phyloP scores from a whole-genome alignment of 108 stramenopile species.

The Nannochloropsis gaditana region DNA sequence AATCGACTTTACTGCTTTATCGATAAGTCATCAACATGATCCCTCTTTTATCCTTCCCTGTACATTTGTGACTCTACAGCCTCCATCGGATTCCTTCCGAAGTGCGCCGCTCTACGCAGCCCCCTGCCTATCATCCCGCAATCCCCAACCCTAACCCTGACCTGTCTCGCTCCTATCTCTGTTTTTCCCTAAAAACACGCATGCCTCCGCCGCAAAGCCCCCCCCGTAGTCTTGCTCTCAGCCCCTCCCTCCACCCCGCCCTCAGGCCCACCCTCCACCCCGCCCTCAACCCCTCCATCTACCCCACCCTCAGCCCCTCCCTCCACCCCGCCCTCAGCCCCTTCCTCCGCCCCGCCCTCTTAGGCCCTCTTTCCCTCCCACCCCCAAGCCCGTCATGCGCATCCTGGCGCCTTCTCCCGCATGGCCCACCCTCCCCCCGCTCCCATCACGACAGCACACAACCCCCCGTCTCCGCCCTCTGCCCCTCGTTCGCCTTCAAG shows the following conservation, averaged over 20 bases:
- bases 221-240: background rate
- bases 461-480: background rate
- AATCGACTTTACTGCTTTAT: too few relatives aligned
- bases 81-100: too few relatives aligned
- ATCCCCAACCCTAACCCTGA: too few relatives aligned
- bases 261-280: background rate
- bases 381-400: too few relatives aligned
- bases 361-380: background rate
- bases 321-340: background rate
- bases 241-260: background rate
- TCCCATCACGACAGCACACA: background rate
- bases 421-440: background rate
- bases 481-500: background rate
- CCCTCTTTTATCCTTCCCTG: too few relatives aligned
- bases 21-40: too few relatives aligned
- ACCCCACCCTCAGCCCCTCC: background rate
- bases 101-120: too few relatives aligned
- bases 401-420: too few relatives aligned
- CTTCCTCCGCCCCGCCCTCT: background rate
- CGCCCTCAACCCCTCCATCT: slow-evolving; percentile 16
- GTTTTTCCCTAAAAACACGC: too few relatives aligned
- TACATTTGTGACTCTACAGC: too few relatives aligned
- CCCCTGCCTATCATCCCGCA: too few relatives aligned
- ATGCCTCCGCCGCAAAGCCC: background rate
- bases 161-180: too few relatives aligned